Conservation (phyloP, 352 stramenopile species). For the Phytophthora niederhauseri region DNA sequence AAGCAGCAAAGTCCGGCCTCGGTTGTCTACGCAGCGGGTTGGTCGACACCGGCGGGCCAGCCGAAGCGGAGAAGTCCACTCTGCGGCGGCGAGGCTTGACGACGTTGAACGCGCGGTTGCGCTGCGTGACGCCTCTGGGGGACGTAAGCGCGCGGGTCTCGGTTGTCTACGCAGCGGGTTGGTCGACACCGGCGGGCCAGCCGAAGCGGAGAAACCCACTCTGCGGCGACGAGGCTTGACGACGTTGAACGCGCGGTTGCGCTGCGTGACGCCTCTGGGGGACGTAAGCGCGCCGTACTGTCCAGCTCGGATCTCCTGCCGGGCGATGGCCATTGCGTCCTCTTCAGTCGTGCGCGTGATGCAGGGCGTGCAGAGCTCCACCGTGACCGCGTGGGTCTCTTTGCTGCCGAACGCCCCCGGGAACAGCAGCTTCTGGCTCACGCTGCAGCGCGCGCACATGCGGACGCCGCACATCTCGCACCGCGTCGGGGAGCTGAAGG, state of each 20-base stretch:
- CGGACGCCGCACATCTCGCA: constrained; percentile 40
- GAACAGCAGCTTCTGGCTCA: constrained; percentile 35
- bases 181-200: constrained; percentile 15
- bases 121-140: constrained; percentile 12
- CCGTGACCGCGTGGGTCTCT: constrained; percentile 24
- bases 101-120: constrained; percentile 17
- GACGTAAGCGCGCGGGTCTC: constrained; percentile 28
- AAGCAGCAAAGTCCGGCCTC: constrained; percentile 26
- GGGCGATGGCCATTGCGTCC: constrained; percentile 30
- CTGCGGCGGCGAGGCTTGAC: constrained; percentile 10
- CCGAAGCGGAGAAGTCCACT: constrained; percentile 26
- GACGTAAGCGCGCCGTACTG: constrained; percentile 37
- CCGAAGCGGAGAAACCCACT: constrained; percentile 26
- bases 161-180: constrained; percentile 8
- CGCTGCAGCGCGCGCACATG: constrained; percentile 36
- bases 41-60: constrained; percentile 15
- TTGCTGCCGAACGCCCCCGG: constrained; percentile 26
- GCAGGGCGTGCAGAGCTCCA: constrained; percentile 36
- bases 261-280: constrained; percentile 12
- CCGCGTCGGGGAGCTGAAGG: constrained; percentile 27
- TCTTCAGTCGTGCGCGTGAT: constrained; percentile 28
- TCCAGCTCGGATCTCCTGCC: constrained; percentile 41
- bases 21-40: constrained; percentile 8
- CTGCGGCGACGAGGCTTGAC: constrained; percentile 10
- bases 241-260: constrained; percentile 17